Base-by-base conservation (phyloP, 2,329 filamentous ascomycete species). In the Ilyonectria mors-panacis region DNA sequence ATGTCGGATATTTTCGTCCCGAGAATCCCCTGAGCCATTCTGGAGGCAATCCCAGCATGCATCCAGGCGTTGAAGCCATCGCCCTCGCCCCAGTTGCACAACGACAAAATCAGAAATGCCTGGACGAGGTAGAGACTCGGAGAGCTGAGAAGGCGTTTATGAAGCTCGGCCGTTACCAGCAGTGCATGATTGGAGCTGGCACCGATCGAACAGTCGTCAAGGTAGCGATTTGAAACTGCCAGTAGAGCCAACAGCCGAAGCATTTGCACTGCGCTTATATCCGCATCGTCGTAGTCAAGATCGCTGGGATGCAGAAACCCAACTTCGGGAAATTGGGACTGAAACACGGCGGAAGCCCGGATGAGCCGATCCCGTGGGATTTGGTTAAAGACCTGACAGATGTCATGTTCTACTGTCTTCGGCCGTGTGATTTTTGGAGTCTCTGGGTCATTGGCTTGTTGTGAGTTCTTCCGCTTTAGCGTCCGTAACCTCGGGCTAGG, bases 31-130 rank as follows among this genome's bases (percentile, higher is more conserved):
- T 75, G 74, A 1, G 72, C 74, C 74, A 76, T 76, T 17, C 74
- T 50, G 0, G 71, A 70, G 1, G 74, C 74, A 21, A 76, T 73
- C 0, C 74, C 74, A 0, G 68, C 72, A 2, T 76, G 74, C 74
- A 76, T 76, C 74, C 74, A 76, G 0, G 74, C 74, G 19, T 65
- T 75, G 33, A 76, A 76, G 0, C 74, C 74, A n/a, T 76, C 72
- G 0, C 74, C 72, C 1, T 76, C 71, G 0, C 74, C 74, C 74
- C 74, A 76, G 28, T 74, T 72, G 28, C 73, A 75, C 0, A 76
- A 51, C 0, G 74, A 71, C 0, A 76, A 19, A 5, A 76, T 70
- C 7, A 76, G 59, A 3, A 73, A 74, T 0, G 72, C 68, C 8
- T 76, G 72, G 1, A 75, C 70, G 0, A 76, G 67, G 2, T 48